These are phyloP conservation scores for Teratosphaeriaceae sp. DNA, from an alignment of 2,329 filamentous ascomycete genomes.

Conservation along the genomic window DNA sequence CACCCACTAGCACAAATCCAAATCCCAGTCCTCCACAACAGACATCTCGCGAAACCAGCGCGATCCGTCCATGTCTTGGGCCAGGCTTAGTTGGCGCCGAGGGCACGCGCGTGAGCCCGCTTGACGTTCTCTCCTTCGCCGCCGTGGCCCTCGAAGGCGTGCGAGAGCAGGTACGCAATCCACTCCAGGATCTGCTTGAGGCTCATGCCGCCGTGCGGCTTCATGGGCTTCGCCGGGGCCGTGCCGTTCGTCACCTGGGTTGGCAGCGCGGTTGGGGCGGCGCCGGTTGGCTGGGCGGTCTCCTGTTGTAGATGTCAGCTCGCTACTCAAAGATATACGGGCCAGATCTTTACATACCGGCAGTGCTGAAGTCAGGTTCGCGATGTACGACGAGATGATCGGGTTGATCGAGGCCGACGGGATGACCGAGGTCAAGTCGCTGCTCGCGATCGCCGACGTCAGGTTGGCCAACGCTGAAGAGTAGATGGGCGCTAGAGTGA, in stretches of 20 bases:
- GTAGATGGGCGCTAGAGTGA: slow-evolving; percentile 13
- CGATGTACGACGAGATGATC: slow-evolving; percentile 13
- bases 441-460: slow-evolving; percentile 10
- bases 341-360: slow-evolving; percentile 3
- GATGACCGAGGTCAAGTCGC: slow-evolving; percentile 12
- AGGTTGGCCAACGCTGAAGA: slow-evolving; percentile 14
- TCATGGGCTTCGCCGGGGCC: neutral
- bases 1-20: too few species aligned
- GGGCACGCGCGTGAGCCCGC: slow-evolving; percentile 6
- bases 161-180: slow-evolving; percentile 13
- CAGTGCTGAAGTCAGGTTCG: slow-evolving; percentile 15
- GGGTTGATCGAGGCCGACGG: slow-evolving; percentile 15
- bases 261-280: slow-evolving; percentile 13
- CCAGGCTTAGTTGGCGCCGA: slow-evolving; percentile 1
- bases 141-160: slow-evolving; percentile 5
- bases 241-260: slow-evolving; percentile 10
- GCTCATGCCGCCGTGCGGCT: slow-evolving; percentile 11
- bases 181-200: slow-evolving; percentile 17
- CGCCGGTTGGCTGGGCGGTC: slow-evolving; percentile 11
- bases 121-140: neutral
- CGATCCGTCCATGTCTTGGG: too few species aligned
- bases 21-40: too few species aligned
- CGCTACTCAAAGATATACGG: too few species aligned
- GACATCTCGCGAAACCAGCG: too few species aligned
- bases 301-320: neutral